Base-by-base conservation (phyloP, 352 stramenopile species). In the Globisporangium cystogenes region DNA sequence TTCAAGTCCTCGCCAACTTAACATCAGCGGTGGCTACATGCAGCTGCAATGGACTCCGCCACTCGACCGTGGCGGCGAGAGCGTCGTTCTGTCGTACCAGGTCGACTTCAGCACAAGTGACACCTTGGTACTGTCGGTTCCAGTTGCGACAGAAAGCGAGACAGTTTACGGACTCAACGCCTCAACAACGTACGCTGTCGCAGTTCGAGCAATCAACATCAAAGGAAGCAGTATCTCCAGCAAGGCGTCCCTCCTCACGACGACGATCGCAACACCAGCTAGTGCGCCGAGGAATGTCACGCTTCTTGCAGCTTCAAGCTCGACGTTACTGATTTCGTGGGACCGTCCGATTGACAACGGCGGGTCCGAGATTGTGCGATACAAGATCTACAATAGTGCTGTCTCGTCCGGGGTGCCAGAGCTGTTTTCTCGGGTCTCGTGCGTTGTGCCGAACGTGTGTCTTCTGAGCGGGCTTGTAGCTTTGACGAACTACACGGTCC, bases 171-270 rank as follows among this genome's bases (percentile, higher is more conserved):
- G 68, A 3, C 53, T 87, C 12, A 69, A 59, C 12, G 60, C 66
- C 3, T 75, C 62, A n/a, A 86, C 79, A 7, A 64, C 61, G 0
- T 90, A 87, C 29, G 48, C 63, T 15, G 57, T 79, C 0, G 63
- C 51, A 4, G 66, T 84, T 0, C 35, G 53, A 24, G 65, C 76
- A 8, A 31, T 55, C 5, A 87, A 86, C 51, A 48, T 24, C 12
- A 45, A 48, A 0, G 74, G 74, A 1, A 14, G 45, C 39, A 70
- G 76, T 3, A 1, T 44, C 4, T 23, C 48, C 1, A 74, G 59
- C 39, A 61, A 55, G 23, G 14, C 42, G 20, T 48, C 67, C 4
- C 23, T 83, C 6, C 12, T 75, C 1, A 60, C 65, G 16, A 82
- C 71, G 1, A 52, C 40, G 0, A 23, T 42, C 0, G 59, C 60